These are phyloP conservation scores for Bipolaris zeicola DNA, from an alignment of 2,329 filamentous ascomycete genomes.

Conservation along the genomic window DNA sequence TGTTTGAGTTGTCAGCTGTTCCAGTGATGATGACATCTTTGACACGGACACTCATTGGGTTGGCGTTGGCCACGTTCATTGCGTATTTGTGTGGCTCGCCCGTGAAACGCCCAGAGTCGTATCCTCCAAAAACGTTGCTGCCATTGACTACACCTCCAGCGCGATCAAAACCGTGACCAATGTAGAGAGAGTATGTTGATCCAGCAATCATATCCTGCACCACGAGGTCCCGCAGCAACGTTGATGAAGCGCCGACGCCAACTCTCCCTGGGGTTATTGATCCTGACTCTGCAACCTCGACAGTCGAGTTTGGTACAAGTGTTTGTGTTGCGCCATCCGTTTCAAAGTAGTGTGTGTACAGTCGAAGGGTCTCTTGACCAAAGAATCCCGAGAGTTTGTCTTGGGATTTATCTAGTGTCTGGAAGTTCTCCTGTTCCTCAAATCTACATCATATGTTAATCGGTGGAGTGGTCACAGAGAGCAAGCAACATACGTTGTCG, in stretches of 20 bases:
- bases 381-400: constrained; percentile 34
- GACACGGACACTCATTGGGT: constrained; percentile 49
- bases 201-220: constrained; percentile 45
- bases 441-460: constrained; percentile 33
- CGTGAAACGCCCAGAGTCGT: constrained; percentile 51
- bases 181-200: constrained; percentile 52
- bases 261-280: constrained; percentile 43
- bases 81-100: constrained; percentile 42
- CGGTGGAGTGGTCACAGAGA: background rate
- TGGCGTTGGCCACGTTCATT: constrained; percentile 38
- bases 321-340: constrained; percentile 47
- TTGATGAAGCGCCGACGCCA: constrained; percentile 50
- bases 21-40: constrained; percentile 49
- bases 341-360: constrained; percentile 51
- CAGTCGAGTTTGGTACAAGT: constrained; percentile 41
- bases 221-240: constrained; percentile 47
- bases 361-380: constrained; percentile 43
- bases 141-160: constrained; percentile 51
- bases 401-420: constrained; percentile 34
- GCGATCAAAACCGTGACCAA: constrained; percentile 50
- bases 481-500: constrained; percentile 36
- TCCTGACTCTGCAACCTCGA: constrained; percentile 44
- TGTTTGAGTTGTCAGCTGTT: constrained; percentile 34
- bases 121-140: constrained; percentile 53
- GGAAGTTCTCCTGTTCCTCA: constrained; percentile 25